Evolutionary conservation across 164 flowering plant genomes (phyloP), one percentile per base, ranked within the genome.

Genomic region (Chimonanthus praecox): DNA sequence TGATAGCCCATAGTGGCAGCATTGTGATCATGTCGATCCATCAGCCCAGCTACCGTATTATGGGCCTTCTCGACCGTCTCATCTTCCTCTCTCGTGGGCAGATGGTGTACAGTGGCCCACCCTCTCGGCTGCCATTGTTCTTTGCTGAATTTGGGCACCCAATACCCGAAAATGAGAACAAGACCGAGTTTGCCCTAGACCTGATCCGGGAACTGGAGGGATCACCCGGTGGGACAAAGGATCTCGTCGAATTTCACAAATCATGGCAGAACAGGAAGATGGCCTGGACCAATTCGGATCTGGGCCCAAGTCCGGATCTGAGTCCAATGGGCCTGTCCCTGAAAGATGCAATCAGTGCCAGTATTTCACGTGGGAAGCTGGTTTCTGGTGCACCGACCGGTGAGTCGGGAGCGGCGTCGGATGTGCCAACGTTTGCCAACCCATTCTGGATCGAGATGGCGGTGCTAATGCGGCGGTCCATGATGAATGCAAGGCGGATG

Each of bases 171-270:
- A 87, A 83, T 61, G 97, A 94, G 83, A 90, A 94, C 76, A 71
- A 82, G 62, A 85, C 92, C 0, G 99, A 94, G 74, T 92, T 92
- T 70, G 91, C 99, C 1, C 88, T 94, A n/a, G 99, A 94, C 67
- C 71, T 87, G 47, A 91, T 94, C 18, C 83, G 93, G 0, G 97
- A 92, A 58, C 91, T 89, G 7, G n/a, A n/a, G 69, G 87, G 77
- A 10, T 77, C 88, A 0, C 84, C 92, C 0, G 86, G 70, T 0
- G 95, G 92, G 13, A 89, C 91, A 3, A 82, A 78, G n/a, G 49
- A 58, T 51, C 70, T 94, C 10, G 95, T 88, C 0, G 95, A 89
- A 18, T 92, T 92, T 86, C 81, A 92, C 88, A 85, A 76, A 33
- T 71, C 81, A 4, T 90, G 97, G 95, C 86, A 87, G 67, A 64